Evolutionary conservation across 768 basidiomycete species (phyloP), one percentile per base, ranked within the genome.

Genomic region (Amanita exitialis): DNA sequence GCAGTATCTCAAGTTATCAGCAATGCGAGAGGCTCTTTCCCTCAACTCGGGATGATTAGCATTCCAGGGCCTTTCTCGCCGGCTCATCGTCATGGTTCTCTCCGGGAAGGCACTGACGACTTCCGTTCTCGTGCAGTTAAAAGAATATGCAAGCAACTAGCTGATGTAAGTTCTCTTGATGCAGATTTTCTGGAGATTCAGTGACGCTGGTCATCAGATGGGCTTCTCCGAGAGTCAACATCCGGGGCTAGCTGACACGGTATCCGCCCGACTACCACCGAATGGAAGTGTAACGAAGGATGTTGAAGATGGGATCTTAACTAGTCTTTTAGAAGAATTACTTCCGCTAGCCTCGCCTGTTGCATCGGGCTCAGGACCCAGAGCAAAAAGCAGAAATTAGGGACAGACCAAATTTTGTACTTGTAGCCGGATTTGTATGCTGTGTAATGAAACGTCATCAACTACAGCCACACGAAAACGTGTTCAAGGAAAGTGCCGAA

Each of bases 261-360:
- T 86, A 55, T 71, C 69, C 59, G 64, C 69, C 15, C 73, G 76
- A 56, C 56, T 86, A 53, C 74, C 73, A 9, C 51, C 53, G n/a
- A 67, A 66, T 52, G 68, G 67, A 23, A 54, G 65, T 16, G 55
- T 74, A 8, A 69, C 67, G 21, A 80, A 77, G 56, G 82, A 83
- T 8, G 63, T 63, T 1, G 83, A 86, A 61, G 82, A 84, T 56
- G 75, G 82, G 49, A 75, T 85, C 47, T 78, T 83, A 28, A 83
- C 80, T 10, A 77, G 69, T 5, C 56, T 86, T 56, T 63, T 84
- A 42, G 76, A 86, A 56, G 78, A 78, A 38, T 66, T 86, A 45
- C 64, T 84, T 41, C 68, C 77, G 30, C 48, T 55, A 21, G 51
- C 44, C 46, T 49, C 51, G 16, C 61, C 68, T 46, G 62, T 63